Percentiles rank a stretch among this genome's conserved stretches.
These are phyloP conservation scores for Suillus subalutaceus DNA, from an alignment of 768 basidiomycete genomes.

Conservation along the genomic window DNA sequence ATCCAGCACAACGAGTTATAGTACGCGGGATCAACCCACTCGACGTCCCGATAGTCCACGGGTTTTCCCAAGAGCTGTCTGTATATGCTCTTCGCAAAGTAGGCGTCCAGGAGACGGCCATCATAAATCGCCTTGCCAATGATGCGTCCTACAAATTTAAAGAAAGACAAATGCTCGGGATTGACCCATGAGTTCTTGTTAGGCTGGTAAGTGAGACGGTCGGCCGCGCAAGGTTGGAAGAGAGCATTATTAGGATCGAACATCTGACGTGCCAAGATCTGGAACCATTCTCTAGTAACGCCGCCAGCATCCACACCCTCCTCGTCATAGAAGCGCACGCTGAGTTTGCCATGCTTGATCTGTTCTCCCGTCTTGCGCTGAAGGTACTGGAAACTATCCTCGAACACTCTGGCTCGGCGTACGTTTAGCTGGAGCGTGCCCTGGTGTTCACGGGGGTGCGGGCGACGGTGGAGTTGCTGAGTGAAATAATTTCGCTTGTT, in stretches of 20 bases:
- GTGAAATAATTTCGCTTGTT: conserved; percentile 98
- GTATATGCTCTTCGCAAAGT: conserved; percentile 97
- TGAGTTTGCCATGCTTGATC: conserved; percentile 97
- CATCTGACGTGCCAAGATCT: conserved; percentile 96
- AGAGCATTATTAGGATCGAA: conserved; percentile 98
- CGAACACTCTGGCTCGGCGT: conserved; percentile 89
- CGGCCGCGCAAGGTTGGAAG: conserved; percentile 97
- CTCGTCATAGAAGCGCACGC: conserved; percentile 93
- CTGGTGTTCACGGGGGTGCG: conserved; percentile 78
- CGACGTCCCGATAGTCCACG: conserved; percentile 94
- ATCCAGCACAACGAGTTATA: conserved; percentile 99
- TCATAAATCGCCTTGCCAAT: conserved; percentile 99
- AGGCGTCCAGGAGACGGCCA: conserved; percentile 93
- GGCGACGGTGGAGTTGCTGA: conserved; percentile 87
- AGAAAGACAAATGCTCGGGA: conserved; percentile 94
- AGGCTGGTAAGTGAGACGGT: conserved; percentile 93
- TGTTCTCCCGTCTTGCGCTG: conserved; percentile 92
- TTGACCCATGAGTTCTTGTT: conserved; percentile 94
- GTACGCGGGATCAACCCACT: conserved; percentile 98
- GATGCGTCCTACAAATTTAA: conserved; percentile 97
- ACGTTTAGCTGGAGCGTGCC: conserved; percentile 87
- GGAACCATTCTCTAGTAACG: conserved; percentile 98
- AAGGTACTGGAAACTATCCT: conserved; percentile 94
- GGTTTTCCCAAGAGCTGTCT: conserved; percentile 92
- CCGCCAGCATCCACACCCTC: conserved; percentile 99